These are phyloP conservation scores for Talinum fruticosum DNA, from an alignment of 148 eudicot genomes.

Conservation along the genomic window DNA sequence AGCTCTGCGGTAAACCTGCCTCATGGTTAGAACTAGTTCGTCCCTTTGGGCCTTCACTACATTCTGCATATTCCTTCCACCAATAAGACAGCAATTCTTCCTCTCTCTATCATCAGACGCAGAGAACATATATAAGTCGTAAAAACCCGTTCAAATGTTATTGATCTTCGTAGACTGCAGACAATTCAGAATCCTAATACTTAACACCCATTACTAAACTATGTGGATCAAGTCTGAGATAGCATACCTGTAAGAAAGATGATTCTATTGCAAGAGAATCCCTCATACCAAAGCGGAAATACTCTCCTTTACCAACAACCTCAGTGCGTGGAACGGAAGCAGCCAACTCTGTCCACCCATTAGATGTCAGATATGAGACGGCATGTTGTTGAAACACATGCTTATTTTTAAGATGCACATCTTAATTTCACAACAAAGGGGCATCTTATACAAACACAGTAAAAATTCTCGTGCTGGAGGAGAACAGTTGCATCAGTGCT, in stretches of 20 bases:
- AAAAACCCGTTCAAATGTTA: neutral
- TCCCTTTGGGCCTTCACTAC: conserved; percentile 87
- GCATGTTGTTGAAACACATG: neutral
- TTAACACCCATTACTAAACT: neutral
- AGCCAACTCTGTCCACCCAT: conserved; percentile 65
- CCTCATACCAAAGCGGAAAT: conserved; percentile 94
- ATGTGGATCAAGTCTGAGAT: neutral
- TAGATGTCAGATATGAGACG: conserved; percentile 15
- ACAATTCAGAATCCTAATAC: neutral
- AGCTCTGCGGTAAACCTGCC: conserved; percentile 23
- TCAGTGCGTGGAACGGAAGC: conserved; percentile 82
- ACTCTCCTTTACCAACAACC: conserved; percentile 92
- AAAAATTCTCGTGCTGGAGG: neutral
- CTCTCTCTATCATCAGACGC: conserved; percentile 52
- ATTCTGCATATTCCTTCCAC: conserved; percentile 99
- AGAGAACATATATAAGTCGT: neutral
- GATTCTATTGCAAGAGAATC: conserved; percentile 98
- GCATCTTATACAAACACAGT: neutral
- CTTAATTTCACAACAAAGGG: neutral
- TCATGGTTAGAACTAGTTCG: conserved; percentile 32
- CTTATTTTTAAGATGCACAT: conserved; percentile 2
- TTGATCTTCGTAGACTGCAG: neutral
- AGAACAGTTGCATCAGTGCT: neutral
- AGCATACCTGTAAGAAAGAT: conserved; percentile 89
- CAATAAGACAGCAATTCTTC: conserved; percentile 86